Evolutionary conservation across 345 rosid species (phyloP), one percentile per base, ranked within the genome.

Genomic region (Dovyalis caffra): DNA sequence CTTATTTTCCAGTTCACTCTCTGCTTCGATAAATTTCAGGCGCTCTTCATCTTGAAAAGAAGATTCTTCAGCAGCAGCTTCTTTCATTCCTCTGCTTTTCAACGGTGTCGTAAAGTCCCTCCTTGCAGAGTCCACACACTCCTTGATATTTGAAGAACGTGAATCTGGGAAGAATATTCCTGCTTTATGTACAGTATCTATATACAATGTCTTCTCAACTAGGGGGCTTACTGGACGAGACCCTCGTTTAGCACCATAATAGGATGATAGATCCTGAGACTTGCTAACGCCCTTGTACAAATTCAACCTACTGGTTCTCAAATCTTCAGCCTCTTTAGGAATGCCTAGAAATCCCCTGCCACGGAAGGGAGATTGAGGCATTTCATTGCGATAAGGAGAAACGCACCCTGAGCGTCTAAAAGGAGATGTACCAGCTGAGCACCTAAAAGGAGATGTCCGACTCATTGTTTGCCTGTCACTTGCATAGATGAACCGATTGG

Each of bases 201-300:
- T 85, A 78, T 90, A 82, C 69, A 90, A 56, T 4, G 92, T 88
- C 81, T 86, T 91, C 86, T 89, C 97, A 53, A 75, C 75, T 49
- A 85, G 72, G 32, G 88, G 91, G 78, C 85, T 88, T 26, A 8
- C 60, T 0, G 86, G 84, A 76, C 73, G 69, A 21, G 80, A 78
- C 32, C 85, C 80, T 58, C 32, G 80, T 74, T 76, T 86, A 66
- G 75, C 63, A 69, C 75, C 65, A 67, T 49, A 77, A 32, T 33
- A 74, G 7, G 77, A 68, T 28, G 72, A 69, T 51, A 89, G 78
- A 75, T 90, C 97, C 76, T 86, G 89, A 38, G 85, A 89, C 65
- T 20, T 77, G 82, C 88, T 80, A 71, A 79, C 79, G 76, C 77
- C 83, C 34, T 60, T 81, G 57, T 60, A 35, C 31, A 73, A 83